Evolutionary conservation across 352 stramenopile species (phyloP).

Genomic region (Globisporangium rhizosaccharum): DNA sequence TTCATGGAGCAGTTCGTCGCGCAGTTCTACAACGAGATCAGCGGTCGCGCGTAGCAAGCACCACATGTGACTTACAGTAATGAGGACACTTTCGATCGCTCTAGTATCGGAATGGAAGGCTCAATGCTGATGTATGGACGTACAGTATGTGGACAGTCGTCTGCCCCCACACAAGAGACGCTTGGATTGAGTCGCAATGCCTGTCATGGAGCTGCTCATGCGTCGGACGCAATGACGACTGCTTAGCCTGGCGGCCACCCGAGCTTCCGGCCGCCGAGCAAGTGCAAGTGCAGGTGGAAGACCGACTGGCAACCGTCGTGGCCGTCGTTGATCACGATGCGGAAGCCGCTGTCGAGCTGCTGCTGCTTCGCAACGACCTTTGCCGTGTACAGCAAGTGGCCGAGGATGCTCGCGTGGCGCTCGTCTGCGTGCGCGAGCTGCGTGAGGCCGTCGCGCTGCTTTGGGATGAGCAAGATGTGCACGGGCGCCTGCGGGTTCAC

Average conservation of each 20-base stretch:
- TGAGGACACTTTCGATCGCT: too few relatives aligned
- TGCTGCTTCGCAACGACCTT: slow-evolving; percentile 92
- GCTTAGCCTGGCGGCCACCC: slow-evolving; percentile 90
- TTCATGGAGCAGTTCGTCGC: slow-evolving; percentile 86
- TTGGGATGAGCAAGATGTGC: slow-evolving; percentile 98
- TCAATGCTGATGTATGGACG: not conserved
- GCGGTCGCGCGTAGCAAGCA: slow-evolving; percentile 30
- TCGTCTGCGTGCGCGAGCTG: slow-evolving; percentile 87
- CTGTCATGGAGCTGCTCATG: too few relatives aligned
- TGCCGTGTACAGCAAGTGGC: slow-evolving; percentile 91
- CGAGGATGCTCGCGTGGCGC: slow-evolving; percentile 92
- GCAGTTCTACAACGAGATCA: slow-evolving; percentile 80
- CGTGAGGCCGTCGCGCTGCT: slow-evolving; percentile 90
- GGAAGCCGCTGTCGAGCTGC: slow-evolving; percentile 89
- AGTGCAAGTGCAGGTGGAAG: slow-evolving; percentile 92
- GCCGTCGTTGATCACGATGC: slow-evolving; percentile 91
- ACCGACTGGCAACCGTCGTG: slow-evolving; percentile 88
- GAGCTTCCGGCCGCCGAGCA: slow-evolving; percentile 92
- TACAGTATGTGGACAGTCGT: too few relatives aligned
- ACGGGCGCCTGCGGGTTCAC: slow-evolving; percentile 94
- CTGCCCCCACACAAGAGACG: too few relatives aligned
- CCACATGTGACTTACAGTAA: too few relatives aligned
- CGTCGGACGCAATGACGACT: not conserved
- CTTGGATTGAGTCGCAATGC: too few relatives aligned
- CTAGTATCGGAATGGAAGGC: not conserved